phyloP scores from a whole-genome alignment of 2,329 filamentous ascomycete genomes.

The Neurospora crassa region DNA sequence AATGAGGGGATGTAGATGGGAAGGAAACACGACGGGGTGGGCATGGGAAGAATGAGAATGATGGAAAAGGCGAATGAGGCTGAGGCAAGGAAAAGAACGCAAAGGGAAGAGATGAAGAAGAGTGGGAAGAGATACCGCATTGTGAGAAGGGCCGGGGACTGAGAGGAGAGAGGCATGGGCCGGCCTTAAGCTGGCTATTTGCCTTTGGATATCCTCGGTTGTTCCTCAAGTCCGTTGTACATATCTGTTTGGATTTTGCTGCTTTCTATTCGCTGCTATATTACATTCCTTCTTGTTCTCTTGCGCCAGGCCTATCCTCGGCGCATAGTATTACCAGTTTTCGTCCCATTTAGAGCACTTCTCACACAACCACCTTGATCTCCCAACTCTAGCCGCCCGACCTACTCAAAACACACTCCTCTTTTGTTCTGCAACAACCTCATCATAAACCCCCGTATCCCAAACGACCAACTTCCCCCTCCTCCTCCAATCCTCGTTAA shows the following conservation, averaged over 20 bases:
- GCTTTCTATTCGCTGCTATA: background rate
- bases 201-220: background rate
- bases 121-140: background rate
- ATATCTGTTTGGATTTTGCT: background rate
- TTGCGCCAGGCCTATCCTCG: background rate
- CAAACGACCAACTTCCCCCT: slow-evolving; percentile 50
- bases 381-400: background rate
- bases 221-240: background rate
- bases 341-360: background rate
- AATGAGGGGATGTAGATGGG: background rate
- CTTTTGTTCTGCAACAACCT: background rate
- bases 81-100: background rate
- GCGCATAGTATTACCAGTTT: background rate
- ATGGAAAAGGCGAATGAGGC: background rate
- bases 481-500: slow-evolving; percentile 52
- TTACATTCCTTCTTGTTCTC: background rate
- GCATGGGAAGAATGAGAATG: background rate
- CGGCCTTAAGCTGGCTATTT: background rate
- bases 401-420: background rate
- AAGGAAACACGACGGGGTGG: background rate
- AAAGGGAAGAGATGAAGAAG: background rate
- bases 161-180: background rate
- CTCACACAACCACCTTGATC: background rate
- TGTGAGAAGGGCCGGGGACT: background rate
- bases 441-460: slow-evolving; percentile 35